Conservation (phyloP, 352 stramenopile genomes). For the Phytophthora uliginosa region DNA sequence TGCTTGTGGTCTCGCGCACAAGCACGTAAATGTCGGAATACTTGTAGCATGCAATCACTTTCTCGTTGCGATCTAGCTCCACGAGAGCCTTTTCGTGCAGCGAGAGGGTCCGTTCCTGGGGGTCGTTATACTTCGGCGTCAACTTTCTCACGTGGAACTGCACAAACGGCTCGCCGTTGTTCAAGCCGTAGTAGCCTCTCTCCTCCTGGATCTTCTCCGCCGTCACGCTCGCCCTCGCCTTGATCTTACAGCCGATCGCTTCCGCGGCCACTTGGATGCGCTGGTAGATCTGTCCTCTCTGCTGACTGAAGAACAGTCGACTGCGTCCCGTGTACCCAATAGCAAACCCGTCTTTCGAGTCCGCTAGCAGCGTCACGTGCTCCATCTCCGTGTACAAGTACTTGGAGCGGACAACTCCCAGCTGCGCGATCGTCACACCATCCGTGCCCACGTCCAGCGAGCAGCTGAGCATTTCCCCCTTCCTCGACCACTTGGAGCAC, state of each 20-base stretch:
- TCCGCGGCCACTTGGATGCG: constrained; percentile 66
- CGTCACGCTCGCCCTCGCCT: constrained; percentile 47
- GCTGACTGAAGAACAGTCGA: constrained; percentile 79
- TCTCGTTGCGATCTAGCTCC: constrained; percentile 62
- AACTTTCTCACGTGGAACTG: constrained; percentile 79
- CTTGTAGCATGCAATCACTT: constrained; percentile 67
- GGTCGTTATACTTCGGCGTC: constrained; percentile 68
- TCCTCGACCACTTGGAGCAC: constrained; percentile 77
- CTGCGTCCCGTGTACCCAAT: constrained; percentile 75
- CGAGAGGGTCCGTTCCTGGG: constrained; percentile 64
- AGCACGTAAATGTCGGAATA: constrained; percentile 82
- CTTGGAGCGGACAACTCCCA: constrained; percentile 64
- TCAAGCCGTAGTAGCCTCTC: constrained; percentile 51
- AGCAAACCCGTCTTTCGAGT: constrained; percentile 70
- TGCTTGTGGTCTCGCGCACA: constrained; percentile 53
- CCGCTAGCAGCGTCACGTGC: constrained; percentile 64
- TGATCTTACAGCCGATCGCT: constrained; percentile 67
- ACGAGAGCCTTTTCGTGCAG: constrained; percentile 79
- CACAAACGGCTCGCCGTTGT: constrained; percentile 68
- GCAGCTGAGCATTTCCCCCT: constrained; percentile 52
- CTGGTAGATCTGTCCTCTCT: constrained; percentile 59
- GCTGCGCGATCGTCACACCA: constrained; percentile 52
- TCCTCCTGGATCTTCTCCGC: constrained; percentile 58
- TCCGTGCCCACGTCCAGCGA: constrained; percentile 72
- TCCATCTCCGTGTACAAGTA: constrained; percentile 88